Conservation (phyloP, 129 eudicot species). For the Artemisia tridentata region DNA sequence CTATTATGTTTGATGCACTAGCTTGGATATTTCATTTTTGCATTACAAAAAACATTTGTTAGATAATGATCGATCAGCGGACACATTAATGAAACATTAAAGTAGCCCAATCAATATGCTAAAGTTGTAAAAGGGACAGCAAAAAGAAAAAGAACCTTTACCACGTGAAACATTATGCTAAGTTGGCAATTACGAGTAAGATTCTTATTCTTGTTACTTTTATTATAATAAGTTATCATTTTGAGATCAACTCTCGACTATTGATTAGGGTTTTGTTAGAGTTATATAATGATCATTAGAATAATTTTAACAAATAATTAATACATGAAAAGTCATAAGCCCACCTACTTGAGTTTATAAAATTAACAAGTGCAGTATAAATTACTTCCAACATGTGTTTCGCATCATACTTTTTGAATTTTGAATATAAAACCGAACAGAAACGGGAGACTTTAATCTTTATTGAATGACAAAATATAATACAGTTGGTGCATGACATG, state of each 20-base stretch:
- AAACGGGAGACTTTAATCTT: background rate
- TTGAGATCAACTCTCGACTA: background rate
- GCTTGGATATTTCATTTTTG: too few relatives aligned
- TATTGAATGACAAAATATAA: background rate
- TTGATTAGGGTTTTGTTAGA: background rate
- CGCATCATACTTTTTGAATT: background rate
- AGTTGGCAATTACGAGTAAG: background rate
- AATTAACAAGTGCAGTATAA: background rate
- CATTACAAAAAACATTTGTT: too few relatives aligned
- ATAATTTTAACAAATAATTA: background rate
- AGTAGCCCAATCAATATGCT: background rate
- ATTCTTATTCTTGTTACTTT: background rate
- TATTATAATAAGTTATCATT: background rate
- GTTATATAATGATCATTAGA: background rate
- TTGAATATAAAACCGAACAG: background rate
- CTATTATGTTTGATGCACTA: too few relatives aligned
- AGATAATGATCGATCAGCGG: too few relatives aligned
- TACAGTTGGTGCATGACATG: too few relatives aligned
- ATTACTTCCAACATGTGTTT: background rate
- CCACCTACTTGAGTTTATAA: background rate
- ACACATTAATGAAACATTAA: too few relatives aligned
- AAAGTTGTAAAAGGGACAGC: background rate
- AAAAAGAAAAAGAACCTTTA: background rate
- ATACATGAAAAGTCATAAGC: background rate
- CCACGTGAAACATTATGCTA: constrained; percentile 13